phyloP scores from a whole-genome alignment of 495 filamentous ascomycete genomes.

The Tuber aestivum region DNA sequence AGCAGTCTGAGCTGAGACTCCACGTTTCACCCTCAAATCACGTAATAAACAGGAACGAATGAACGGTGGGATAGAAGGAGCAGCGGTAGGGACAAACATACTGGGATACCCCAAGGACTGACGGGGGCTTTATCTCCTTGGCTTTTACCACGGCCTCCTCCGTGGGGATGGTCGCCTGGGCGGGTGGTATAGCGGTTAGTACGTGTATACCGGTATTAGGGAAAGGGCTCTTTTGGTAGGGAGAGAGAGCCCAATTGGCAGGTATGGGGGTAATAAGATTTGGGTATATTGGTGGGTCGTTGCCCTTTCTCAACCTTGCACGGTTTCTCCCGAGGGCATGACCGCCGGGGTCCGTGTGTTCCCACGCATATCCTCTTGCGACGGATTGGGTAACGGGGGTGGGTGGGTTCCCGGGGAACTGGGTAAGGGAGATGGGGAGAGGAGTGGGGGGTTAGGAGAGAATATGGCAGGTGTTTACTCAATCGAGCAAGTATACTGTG shows the following conservation, averaged over 20 bases:
- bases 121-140: slow-evolving; percentile 94
- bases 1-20: slow-evolving; percentile 19
- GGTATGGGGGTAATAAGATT: not conserved
- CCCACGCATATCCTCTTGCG: not conserved
- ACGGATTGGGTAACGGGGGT: not conserved
- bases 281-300: not conserved
- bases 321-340: not conserved
- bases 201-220: not conserved
- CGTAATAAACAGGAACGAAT: not conserved
- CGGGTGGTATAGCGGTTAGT: slow-evolving; percentile 40
- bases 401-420: not conserved
- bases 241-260: not conserved
- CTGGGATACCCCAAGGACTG: slow-evolving; percentile 91
- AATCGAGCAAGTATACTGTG: not conserved
- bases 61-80: not conserved
- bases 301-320: not conserved
- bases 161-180: slow-evolving; percentile 84
- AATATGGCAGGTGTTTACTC: not conserved
- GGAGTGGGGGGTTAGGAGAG: not conserved
- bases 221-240: not conserved
- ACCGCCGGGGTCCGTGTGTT: not conserved
- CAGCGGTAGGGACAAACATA: slow-evolving; percentile 50
- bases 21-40: not conserved
- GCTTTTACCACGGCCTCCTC: slow-evolving; percentile 96
- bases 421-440: not conserved